phyloP scores from a whole-genome alignment of 768 basidiomycete genomes.

The Boletus sensibilis region DNA sequence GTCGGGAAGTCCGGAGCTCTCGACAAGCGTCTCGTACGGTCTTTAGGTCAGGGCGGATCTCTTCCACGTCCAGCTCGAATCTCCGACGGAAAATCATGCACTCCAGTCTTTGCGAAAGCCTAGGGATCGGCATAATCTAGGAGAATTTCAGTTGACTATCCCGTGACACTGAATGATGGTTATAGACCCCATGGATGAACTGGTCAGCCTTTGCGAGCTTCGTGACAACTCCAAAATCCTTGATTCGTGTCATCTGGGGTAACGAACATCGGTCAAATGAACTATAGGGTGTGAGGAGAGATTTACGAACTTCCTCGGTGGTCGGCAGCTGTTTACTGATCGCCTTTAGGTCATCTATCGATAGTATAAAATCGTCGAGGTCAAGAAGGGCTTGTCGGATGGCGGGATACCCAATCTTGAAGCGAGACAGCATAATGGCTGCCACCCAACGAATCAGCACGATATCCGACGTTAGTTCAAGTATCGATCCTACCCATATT shows the following conservation, averaged over 20 bases:
- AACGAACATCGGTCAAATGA: background rate
- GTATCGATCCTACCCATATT: constrained; percentile 60
- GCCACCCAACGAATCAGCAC: constrained; percentile 2
- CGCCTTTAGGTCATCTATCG: constrained; percentile 73
- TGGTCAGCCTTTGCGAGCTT: constrained; percentile 83
- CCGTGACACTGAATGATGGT: background rate
- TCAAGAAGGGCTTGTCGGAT: constrained; percentile 73
- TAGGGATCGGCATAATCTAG: constrained; percentile 77
- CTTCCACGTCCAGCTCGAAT: constrained; percentile 79
- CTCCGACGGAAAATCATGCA: constrained; percentile 85
- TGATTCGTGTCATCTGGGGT: constrained; percentile 58
- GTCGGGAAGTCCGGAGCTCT: constrained; percentile 61
- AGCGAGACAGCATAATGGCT: constrained; percentile 84
- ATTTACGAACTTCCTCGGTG: constrained; percentile 63
- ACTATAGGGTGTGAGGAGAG: background rate
- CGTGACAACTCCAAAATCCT: constrained; percentile 65
- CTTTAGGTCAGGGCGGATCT: constrained; percentile 79
- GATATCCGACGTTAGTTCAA: background rate
- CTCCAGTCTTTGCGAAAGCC: constrained; percentile 68
- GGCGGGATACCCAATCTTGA: constrained; percentile 61
- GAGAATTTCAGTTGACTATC: constrained; percentile 3
- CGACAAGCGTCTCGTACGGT: constrained; percentile 66
- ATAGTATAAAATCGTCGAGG: constrained; percentile 65
- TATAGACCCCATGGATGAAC: constrained; percentile 69
- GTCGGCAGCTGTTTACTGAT: constrained; percentile 78